phyloP scores from a whole-genome alignment of 2,329 filamentous ascomycete species.

The Diaporthe batatas region DNA sequence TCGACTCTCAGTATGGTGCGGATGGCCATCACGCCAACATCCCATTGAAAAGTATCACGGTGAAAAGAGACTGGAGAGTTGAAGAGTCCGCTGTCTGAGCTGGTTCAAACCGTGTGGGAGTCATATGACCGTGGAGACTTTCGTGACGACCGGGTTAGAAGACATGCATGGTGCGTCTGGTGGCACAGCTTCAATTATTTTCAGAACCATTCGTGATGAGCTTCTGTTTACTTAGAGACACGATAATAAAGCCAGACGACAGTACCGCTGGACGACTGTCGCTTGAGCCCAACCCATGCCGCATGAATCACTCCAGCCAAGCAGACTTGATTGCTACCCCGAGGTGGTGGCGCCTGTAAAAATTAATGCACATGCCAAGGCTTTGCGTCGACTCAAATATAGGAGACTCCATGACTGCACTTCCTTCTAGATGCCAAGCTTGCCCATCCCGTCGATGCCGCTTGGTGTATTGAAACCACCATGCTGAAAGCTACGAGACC shows the following conservation, averaged over 20 bases:
- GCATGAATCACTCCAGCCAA: neutral
- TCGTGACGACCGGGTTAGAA: neutral
- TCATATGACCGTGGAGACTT: neutral
- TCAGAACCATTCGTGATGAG: neutral
- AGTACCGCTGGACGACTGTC: slow-evolving; percentile 1
- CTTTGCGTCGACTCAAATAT: too few species aligned
- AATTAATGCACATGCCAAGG: too few species aligned
- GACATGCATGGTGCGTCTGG: neutral
- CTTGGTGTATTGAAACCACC: slow-evolving; percentile 1
- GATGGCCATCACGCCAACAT: neutral
- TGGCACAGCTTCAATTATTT: neutral
- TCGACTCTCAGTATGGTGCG: neutral
- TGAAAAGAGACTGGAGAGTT: slow-evolving; percentile 17
- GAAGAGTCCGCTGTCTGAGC: slow-evolving; percentile 23
- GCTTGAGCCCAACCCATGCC: neutral
- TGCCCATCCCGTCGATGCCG: slow-evolving; percentile 6
- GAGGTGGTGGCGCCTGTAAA: neutral
- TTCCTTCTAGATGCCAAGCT: neutral
- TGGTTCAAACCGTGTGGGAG: neutral
- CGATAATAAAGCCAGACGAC: neutral
- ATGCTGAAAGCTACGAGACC: slow-evolving; percentile 10
- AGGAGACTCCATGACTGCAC: too few species aligned
- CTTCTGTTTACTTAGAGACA: slow-evolving; percentile 3
- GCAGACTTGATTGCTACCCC: neutral
- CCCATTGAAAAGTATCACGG: slow-evolving; percentile 6